Conservation (phyloP, 805 yeast species). For the Wickerhamiella nectarea region DNA sequence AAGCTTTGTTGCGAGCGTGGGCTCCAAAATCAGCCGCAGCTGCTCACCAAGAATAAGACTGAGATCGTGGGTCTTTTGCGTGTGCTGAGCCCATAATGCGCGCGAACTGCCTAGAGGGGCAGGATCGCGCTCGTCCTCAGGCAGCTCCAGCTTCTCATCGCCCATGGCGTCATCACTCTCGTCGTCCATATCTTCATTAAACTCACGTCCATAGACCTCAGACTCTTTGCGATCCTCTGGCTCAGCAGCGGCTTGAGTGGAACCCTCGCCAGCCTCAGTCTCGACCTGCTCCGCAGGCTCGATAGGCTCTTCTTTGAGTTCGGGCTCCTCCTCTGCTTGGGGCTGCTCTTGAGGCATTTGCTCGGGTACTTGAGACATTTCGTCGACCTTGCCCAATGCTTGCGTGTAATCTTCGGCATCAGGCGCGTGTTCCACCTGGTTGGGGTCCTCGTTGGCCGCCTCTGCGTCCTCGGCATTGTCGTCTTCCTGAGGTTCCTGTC, state of each 20-base stretch:
- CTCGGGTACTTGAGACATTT: slow-evolving; percentile 38
- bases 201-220: slow-evolving; percentile 22
- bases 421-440: slow-evolving; percentile 45
- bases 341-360: slow-evolving; percentile 38
- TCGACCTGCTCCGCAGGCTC: slow-evolving; percentile 23
- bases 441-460: slow-evolving; percentile 42
- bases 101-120: slow-evolving; percentile 41
- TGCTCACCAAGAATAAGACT: slow-evolving; percentile 87
- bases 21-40: slow-evolving; percentile 80
- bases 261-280: neutral
- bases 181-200: slow-evolving; percentile 9
- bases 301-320: slow-evolving; percentile 9
- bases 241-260: slow-evolving; percentile 15
- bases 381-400: slow-evolving; percentile 67
- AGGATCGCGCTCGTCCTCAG: neutral
- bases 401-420: slow-evolving; percentile 70
- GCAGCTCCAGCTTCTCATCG: neutral
- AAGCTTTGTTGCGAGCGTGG: slow-evolving; percentile 88
- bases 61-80: slow-evolving; percentile 71
- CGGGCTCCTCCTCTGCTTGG: slow-evolving; percentile 37
- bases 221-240: slow-evolving; percentile 14
- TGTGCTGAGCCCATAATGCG: slow-evolving; percentile 71
- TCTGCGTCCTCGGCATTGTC: slow-evolving; percentile 27
- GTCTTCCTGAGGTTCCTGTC: slow-evolving; percentile 28
- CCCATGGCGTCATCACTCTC: slow-evolving; percentile 8